Conservation (phyloP, 495 filamentous ascomycete species). For the Penicillium lividum region DNA sequence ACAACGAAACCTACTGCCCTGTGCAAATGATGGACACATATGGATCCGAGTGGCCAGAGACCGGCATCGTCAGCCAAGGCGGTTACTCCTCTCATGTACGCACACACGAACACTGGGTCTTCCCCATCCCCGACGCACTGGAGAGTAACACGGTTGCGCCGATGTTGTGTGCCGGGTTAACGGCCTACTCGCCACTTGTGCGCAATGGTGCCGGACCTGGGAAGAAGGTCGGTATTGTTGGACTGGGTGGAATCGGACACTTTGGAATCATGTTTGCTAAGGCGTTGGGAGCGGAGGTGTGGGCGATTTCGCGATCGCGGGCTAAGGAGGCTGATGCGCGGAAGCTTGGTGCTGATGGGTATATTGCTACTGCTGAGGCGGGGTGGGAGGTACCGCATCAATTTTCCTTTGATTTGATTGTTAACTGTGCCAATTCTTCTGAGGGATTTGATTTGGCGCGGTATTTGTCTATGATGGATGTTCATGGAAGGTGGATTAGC, state of each 20-base stretch:
- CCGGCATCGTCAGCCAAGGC: constrained; percentile 61
- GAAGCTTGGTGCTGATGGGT: constrained; percentile 72
- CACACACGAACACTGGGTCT: constrained; percentile 71
- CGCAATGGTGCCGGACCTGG: constrained; percentile 72
- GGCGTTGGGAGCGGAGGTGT: constrained; percentile 69
- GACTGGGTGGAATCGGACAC: constrained; percentile 76
- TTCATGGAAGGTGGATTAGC: constrained; percentile 80
- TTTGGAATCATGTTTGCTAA: constrained; percentile 71
- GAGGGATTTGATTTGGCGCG: constrained; percentile 65
- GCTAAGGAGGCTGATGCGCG: constrained; percentile 68
- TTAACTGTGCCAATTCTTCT: constrained; percentile 72
- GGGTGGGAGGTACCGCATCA: constrained; percentile 57
- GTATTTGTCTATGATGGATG: constrained; percentile 77
- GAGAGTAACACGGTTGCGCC: constrained; percentile 69
- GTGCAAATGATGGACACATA: constrained; percentile 63
- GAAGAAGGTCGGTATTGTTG: constrained; percentile 81
- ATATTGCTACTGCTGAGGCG: constrained; percentile 65
- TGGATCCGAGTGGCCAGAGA: constrained; percentile 62
- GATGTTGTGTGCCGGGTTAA: constrained; percentile 88
- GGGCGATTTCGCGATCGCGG: constrained; percentile 67
- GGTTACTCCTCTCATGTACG: constrained; percentile 71
- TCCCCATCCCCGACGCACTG: constrained; percentile 78
- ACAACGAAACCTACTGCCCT: constrained; percentile 81
- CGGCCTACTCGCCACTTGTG: constrained; percentile 75
- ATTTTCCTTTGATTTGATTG: constrained; percentile 71